Evolutionary conservation across 2,329 filamentous ascomycete genomes (phyloP), one percentile per base, ranked within the genome.

Genomic region (Malbranchea zuffiana): DNA sequence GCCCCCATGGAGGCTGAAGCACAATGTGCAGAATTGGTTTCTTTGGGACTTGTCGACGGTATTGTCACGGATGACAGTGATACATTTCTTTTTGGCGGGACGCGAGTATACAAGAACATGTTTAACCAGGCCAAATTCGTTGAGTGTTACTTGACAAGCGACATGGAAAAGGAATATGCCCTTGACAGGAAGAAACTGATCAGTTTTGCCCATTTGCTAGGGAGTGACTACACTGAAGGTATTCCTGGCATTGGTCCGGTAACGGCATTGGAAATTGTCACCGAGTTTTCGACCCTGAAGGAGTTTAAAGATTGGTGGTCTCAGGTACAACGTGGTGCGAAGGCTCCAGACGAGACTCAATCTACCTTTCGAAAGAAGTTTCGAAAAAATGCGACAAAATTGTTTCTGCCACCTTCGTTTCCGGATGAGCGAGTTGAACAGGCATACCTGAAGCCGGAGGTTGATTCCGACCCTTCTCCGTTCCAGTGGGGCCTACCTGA

Each of bases 1-100:
- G 90, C 90, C 0, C 92, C 92, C 0, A 96, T 96, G 90, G 90
- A 98, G 69, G 90, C 90, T 0, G 90, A 98, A 67, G 90, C 90
- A 0, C 90, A 98, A 57, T 98, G 90, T 53, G 90, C 90, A 0
- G 83, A 94, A 60, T 74, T 98, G 3, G 87, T 98, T 1, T 65
- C 64, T 0, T 67, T 96, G 0, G 84, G 85, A 0, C 74, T 96
- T 0, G 92, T 98, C 6, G 92, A 98, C 55, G 90, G 92, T 8
- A 94, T 98, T 44, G 87, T 98, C 19, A 98, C 92, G 0, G 90
- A 98, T 52, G 90, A 98, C 56, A 92, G 82, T 2, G 90, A 98
- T 65, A 92, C 80, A 1, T 98, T 98, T 53, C 72, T 98, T 1
- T 98, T 98, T 57, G 92, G 90, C 12, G 92, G 90, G 24, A 98